Evolutionary conservation across 2,329 filamentous ascomycete species (phyloP), one percentile per base, ranked within the genome.

Genomic region (Talaromyces piceae): DNA sequence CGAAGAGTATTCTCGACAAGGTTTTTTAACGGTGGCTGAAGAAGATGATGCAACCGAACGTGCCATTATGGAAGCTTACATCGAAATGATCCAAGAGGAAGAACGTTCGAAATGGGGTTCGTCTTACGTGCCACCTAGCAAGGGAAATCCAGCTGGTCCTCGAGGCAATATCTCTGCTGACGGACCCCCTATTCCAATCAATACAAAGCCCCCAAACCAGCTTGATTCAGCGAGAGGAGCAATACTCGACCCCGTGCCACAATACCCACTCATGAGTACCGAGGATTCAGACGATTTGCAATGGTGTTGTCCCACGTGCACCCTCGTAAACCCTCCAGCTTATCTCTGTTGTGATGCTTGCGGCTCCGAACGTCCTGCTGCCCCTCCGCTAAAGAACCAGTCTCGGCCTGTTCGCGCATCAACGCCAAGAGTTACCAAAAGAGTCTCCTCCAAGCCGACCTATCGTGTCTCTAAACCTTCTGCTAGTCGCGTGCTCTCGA

Each of bases 1-100:
- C 3, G 78, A 83, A 44, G 79, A 87, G 31, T 86, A 84, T 31
- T 82, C 81, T 5, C 76, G 75, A 51, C 86, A 86, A 57, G 88
- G 89, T 0, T 91, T 94, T 72, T 80, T 79, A 54, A 96, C 90
- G 0, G 81, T 87, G 61, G 89, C 88, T 0, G 88, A 94, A 58
- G 87, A 94, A 65, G 89, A 95, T 50, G 85, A 90, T 59, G 91
- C 89, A 3, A 94, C 95, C 60, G 88, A 95, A 51, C 77, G 81
- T 22, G 91, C 91, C 4, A 95, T 95, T 54, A 83, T 89, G 49
- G 83, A 91, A 61, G 90, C 90, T 0, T 74, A 94, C 27, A 90
- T 88, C 73, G 91, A 96, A 61, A 74, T 95, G 16, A 85, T 93
- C 23, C 86, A 94, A 63, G 83, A 95, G 63, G 90, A 95, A 55